These are phyloP conservation scores for Mycosphaerelloides madeirae DNA, from an alignment of 2,329 filamentous ascomycete genomes.

Conservation along the genomic window DNA sequence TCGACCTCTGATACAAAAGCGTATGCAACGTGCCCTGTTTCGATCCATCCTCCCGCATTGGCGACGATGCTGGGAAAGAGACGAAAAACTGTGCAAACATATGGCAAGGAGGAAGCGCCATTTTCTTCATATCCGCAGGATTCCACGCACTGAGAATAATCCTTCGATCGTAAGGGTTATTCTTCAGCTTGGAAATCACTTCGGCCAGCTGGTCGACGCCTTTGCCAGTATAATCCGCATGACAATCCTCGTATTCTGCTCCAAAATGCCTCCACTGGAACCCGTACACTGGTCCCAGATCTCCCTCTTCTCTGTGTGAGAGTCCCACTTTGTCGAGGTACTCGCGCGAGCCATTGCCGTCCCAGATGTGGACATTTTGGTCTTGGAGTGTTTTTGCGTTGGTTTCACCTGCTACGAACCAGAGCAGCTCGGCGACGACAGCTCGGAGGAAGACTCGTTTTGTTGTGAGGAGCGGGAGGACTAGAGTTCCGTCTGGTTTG, in stretches of 20 bases:
- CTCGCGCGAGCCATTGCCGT: constrained; percentile 87
- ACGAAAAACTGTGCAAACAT: constrained; percentile 98
- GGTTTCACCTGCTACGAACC: constrained; percentile 86
- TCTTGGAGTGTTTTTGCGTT: constrained; percentile 71
- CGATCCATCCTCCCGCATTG: constrained; percentile 26
- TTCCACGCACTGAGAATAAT: constrained; percentile 96
- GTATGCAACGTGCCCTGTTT: constrained; percentile 71
- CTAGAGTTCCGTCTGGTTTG: constrained; percentile 50
- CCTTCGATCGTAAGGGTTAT: constrained; percentile 79
- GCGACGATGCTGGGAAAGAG: constrained; percentile 55
- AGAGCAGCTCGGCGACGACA: constrained; percentile 86
- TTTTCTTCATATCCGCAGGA: constrained; percentile 73
- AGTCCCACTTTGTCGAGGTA: constrained; percentile 85
- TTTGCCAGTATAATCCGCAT: constrained; percentile 77
- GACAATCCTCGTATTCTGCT: constrained; percentile 74
- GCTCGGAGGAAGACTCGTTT: constrained; percentile 93
- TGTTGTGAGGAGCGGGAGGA: constrained; percentile 91
- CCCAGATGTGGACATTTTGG: constrained; percentile 93
- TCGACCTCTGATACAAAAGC: constrained; percentile 86
- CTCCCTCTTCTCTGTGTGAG: constrained; percentile 74
- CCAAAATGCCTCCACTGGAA: constrained; percentile 99
- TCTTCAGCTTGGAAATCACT: constrained; percentile 78
- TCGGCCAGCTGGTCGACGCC: constrained; percentile 92
- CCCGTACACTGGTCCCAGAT: constrained; percentile 92
- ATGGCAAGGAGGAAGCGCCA: constrained; percentile 92